Evolutionary conservation across 1,284 basidiomycete genomes (phyloP).

Genomic region (Pseudomicrostroma phylloplanum): DNA sequence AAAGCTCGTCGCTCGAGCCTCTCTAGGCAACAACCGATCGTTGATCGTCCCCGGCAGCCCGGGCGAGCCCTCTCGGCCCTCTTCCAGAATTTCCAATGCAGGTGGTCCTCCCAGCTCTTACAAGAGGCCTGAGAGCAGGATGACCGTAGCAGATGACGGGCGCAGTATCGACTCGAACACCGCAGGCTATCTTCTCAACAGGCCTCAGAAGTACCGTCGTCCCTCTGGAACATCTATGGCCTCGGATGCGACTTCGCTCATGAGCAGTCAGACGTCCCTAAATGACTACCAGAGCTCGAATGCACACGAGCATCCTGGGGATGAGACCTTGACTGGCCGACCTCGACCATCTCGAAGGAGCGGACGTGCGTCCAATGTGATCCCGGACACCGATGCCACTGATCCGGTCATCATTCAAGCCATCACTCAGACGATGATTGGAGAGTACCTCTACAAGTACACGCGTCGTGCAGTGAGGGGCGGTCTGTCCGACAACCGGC

Average conservation of each 20-base stretch:
- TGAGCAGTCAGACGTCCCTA: constrained; percentile 16
- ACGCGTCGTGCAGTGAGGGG: constrained; percentile 84
- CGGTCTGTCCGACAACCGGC: constrained; percentile 80
- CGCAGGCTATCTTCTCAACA: no score
- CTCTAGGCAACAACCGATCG: constrained; percentile 12
- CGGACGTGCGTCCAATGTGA: neutral
- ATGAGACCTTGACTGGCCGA: constrained; percentile 17
- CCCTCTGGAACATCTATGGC: neutral
- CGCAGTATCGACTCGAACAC: neutral
- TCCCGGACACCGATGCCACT: constrained; percentile 12
- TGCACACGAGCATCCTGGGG: constrained; percentile 16
- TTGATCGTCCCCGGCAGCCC: constrained; percentile 13
- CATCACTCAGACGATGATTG: constrained; percentile 99
- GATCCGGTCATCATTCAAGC: constrained; percentile 63
- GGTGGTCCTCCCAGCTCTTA: no score
- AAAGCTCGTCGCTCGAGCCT: constrained; percentile 28
- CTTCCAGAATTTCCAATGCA: no score
- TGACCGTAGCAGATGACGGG: neutral
- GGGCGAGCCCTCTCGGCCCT: neutral
- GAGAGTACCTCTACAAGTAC: constrained; percentile 97
- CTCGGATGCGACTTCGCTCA: neutral
- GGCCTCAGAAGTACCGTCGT: neutral
- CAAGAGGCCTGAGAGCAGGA: no score
- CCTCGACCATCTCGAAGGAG: neutral
- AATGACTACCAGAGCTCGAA: constrained; percentile 29